These are phyloP conservation scores for Acmispon strigosus DNA, from an alignment of 306 rosid genomes.

Conservation along the genomic window DNA sequence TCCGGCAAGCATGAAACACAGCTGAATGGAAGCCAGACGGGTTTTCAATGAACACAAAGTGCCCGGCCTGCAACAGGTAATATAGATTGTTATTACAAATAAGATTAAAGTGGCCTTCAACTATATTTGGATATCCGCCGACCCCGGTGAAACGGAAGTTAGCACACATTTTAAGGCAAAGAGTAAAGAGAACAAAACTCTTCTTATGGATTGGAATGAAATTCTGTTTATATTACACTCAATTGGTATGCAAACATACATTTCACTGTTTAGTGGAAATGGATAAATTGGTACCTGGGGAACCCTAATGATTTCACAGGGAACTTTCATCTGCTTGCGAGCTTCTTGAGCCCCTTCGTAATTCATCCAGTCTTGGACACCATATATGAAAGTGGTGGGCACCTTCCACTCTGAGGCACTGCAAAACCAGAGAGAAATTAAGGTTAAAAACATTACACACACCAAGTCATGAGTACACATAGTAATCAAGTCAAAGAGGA, in stretches of 20 bases:
- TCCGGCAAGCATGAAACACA: slow-evolving; percentile 68
- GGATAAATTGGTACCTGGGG: slow-evolving; percentile 59
- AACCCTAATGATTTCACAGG: slow-evolving; percentile 87
- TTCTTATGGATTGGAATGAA: too few species aligned
- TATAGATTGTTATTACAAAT: background rate
- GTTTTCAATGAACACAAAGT: slow-evolving; percentile 83
- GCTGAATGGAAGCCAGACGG: slow-evolving; percentile 76
- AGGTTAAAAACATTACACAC: background rate
- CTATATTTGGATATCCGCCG: too few species aligned
- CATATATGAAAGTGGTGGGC: slow-evolving; percentile 91
- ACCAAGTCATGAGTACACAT: background rate
- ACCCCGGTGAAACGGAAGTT: too few species aligned
- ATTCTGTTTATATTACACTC: too few species aligned
- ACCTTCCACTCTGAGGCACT: slow-evolving; percentile 95
- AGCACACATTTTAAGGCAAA: too few species aligned
- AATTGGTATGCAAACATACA: too few species aligned
- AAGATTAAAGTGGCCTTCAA: too few species aligned
- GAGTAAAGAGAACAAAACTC: too few species aligned
- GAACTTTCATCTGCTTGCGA: slow-evolving; percentile 78
- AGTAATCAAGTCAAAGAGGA: background rate
- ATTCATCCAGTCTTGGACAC: slow-evolving; percentile 83
- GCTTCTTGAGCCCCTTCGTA: slow-evolving; percentile 93
- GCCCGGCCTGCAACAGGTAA: slow-evolving; percentile 64
- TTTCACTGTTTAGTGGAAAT: background rate
- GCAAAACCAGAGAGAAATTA: slow-evolving; percentile 8